A percentile compares a stretch with the other conserved stretches of the same genome.
Conservation (phyloP, 768 basidiomycete species). For the Leccinum boreale region DNA sequence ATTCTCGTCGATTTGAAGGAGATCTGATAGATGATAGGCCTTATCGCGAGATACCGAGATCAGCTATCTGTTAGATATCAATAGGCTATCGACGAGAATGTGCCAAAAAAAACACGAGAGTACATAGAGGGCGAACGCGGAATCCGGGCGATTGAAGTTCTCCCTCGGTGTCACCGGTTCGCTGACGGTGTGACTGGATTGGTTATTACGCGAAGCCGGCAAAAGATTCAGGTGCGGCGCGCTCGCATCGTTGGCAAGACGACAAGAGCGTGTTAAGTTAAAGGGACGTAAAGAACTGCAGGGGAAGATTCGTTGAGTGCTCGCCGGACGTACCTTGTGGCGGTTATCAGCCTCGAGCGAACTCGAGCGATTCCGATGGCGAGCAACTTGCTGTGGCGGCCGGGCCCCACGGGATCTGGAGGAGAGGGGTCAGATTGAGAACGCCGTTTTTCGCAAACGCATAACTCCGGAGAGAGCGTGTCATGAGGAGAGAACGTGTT, state of each 20-base stretch:
- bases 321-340: background rate
- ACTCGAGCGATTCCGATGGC: background rate
- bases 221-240: background rate
- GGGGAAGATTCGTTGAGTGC: background rate
- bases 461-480: constrained; percentile 14
- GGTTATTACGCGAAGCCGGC: background rate
- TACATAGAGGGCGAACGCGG: background rate
- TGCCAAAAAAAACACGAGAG: background rate
- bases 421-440: background rate
- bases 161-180: background rate
- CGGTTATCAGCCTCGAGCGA: background rate
- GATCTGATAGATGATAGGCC: background rate
- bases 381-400: background rate
- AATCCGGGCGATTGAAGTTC: background rate
- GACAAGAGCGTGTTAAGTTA: background rate
- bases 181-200: background rate
- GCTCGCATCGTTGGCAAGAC: background rate
- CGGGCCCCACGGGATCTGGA: background rate
- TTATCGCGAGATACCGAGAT: background rate
- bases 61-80: background rate
- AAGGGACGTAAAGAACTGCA: background rate
- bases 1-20: constrained; percentile 5
- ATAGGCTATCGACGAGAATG: background rate
- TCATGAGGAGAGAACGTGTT: constrained; percentile 11
- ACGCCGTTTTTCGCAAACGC: background rate